Evolutionary conservation across 345 rosid species (phyloP).

Genomic region (Erodium maritimum): DNA sequence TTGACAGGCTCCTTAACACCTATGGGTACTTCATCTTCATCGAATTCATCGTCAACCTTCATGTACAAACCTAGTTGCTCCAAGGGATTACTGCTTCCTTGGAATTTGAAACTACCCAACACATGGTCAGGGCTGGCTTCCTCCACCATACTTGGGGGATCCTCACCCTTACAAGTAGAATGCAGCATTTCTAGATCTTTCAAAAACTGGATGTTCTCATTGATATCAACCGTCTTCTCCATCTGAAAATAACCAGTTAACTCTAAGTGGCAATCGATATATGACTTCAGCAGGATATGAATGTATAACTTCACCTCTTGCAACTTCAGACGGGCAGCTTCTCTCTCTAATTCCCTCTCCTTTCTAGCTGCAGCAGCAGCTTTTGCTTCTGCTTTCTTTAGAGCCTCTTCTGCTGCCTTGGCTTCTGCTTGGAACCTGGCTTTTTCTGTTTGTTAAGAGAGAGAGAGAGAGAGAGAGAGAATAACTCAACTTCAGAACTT

Average conservation of each 20-base stretch:
- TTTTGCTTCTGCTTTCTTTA: not conserved
- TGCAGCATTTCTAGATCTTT: slow-evolving; percentile 80
- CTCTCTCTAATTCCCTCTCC: slow-evolving; percentile 72
- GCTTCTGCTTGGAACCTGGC: slow-evolving; percentile 72
- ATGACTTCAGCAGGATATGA: no score
- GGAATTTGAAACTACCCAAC: slow-evolving; percentile 62
- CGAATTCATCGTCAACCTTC: slow-evolving; percentile 55
- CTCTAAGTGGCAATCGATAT: no score
- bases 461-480: not conserved
- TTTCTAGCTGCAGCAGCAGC: slow-evolving; percentile 68
- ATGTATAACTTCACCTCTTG: no score
- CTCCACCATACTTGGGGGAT: slow-evolving; percentile 33
- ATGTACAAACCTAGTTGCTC: slow-evolving; percentile 76
- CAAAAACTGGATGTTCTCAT: slow-evolving; percentile 63
- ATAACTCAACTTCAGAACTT: not conserved
- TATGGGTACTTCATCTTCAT: slow-evolving; percentile 41
- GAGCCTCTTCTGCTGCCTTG: slow-evolving; percentile 45
- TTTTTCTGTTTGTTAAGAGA: slow-evolving; percentile 42
- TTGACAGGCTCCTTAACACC: slow-evolving; percentile 16
- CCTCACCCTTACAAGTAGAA: slow-evolving; percentile 21
- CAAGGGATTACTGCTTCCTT: slow-evolving; percentile 57
- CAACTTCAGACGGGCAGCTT: slow-evolving; percentile 81
- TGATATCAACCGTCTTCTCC: slow-evolving; percentile 89
- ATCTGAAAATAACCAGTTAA: no score
- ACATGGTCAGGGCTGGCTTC: slow-evolving; percentile 44